Base-by-base conservation (phyloP, 495 filamentous ascomycete species). In the Daldinia childiae region DNA sequence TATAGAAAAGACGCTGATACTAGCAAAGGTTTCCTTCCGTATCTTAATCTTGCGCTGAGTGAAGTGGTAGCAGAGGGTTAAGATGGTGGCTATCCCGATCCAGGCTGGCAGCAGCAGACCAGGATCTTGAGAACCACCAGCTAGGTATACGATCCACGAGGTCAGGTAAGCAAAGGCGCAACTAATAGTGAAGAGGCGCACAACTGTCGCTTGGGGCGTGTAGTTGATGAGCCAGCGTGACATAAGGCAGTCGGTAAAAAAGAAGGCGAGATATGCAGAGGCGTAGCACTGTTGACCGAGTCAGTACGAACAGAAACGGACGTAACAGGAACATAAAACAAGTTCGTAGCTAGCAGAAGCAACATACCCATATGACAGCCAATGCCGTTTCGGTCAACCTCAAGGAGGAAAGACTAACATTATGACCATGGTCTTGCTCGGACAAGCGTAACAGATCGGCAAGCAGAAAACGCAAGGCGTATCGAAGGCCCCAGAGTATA, bases 171-270 rank as follows among this genome's bases (percentile, higher is more conserved):
- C 91, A 75, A 95, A 94, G 62, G 92, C 83, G 29, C 89, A 87
- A 72, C 91, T 92, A 58, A 91, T 92, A 48, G 92, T 91, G 36
- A 93, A 83, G 36, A 97, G 90, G 57, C 93, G 92, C 62, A 97
- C 90, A 69, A 95, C 86, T 52, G 93, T 94, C 52, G 92, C 93
- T 71, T 86, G 90, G 14, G 93, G 92, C 43, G 92, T 94, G 83
- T 95, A 97, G 78, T 93, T 91, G 63, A 97, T 81, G 76, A 97
- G 91, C 92, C 93, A 95, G 77, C 93, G 89, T 69, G 91, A 93
- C 93, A 97, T 97, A 76, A 95, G 89, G 80, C 92, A 93, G 81
- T 97, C 92, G 66, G 92, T 93, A 80, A 95, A 95, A 81, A 93
- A 91, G 79, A 94, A 95, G 62, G 91, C 93, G 77, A 95, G 87